Percentiles rank a stretch among this genome's conserved stretches.
Evolutionary conservation across 129 eudicot genomes (phyloP).

Genomic region (Artemisia argyi): DNA sequence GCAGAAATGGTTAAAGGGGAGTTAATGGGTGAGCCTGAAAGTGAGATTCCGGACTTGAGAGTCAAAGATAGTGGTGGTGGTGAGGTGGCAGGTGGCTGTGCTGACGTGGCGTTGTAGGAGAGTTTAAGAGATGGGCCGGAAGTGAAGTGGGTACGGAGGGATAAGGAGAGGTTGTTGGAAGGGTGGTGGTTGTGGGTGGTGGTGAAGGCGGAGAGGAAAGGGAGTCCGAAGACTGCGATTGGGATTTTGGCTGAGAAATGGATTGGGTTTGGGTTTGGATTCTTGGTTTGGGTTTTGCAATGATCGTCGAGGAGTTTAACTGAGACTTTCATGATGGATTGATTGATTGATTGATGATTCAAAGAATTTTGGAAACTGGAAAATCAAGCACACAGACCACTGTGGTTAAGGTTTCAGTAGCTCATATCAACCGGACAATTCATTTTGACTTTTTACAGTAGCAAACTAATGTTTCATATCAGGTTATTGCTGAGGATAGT

Average conservation of each 20-base stretch:
- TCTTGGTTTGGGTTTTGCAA: constrained; percentile 22
- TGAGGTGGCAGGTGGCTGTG: constrained; percentile 25
- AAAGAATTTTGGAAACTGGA: no score
- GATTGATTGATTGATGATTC: background rate
- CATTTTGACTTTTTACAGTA: no score
- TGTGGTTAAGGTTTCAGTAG: no score
- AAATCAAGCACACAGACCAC: no score
- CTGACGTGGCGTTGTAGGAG: constrained; percentile 57
- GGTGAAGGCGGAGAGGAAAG: constrained; percentile 69
- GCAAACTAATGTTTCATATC: no score
- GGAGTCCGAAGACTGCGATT: constrained; percentile 68
- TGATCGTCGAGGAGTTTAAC: constrained; percentile 64
- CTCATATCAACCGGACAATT: no score
- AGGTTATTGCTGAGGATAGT: no score
- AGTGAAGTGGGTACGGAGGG: constrained; percentile 76
- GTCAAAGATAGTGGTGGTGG: constrained; percentile 51
- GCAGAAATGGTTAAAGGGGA: constrained; percentile 83
- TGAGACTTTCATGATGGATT: constrained; percentile 56
- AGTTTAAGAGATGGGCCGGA: constrained; percentile 86
- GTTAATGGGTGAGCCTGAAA: constrained; percentile 75
- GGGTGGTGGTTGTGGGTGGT: no score
- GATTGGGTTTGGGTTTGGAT: constrained; percentile 29
- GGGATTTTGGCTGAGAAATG: constrained; percentile 88
- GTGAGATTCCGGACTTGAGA: constrained; percentile 69
- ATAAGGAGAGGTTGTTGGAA: constrained; percentile 45